Evolutionary conservation across 225 moss, liverwort and hornwort species (phyloP), one percentile per base, ranked within the genome.

Genomic region (Lunularia cruciata): DNA sequence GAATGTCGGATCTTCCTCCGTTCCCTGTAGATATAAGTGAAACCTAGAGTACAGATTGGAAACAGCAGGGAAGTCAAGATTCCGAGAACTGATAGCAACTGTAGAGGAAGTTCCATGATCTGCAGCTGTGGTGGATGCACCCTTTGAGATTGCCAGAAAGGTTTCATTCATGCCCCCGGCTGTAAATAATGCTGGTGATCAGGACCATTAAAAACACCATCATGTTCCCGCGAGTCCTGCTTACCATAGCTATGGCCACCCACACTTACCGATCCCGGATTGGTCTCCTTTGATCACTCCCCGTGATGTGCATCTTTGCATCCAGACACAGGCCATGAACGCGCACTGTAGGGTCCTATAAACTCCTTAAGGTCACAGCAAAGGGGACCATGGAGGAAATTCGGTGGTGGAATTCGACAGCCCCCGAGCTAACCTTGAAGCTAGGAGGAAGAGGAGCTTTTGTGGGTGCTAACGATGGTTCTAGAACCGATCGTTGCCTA

Each of bases 401-500:
- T 31, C 39, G 63, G 30, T 64, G 9, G 61, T 61, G 23, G 63
- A 64, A 64, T 5, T 57, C 57, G 30, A 46, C 45, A 45, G 27
- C 25, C 46, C 15, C 46, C 45, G 45, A 30, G 63, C 63, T 28
- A 64, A 46, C 45, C 45, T 46, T 31, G 39, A 40, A 61, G 61
- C 61, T 40, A 23, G 38, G 39, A 60, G 60, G 60, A 38, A 11
- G 61, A 6, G 40, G 8, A 40, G 40, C 40, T 40, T 40, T 64
- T 30, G 63, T 18, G 26, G 63, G 40, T 42, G 62, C 42, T 30
- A 15, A 45, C 31, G 27, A 49, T 67, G 51, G 34, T 67, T 13
- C 19, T 67, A n/a, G 67, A 67, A 67, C 67, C 67, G 67, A 33
- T 67, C 67, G 32, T 67, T 33, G 67, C 67, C n/a, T 26, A 51